Percentiles rank a stretch among this genome's conserved stretches.
phyloP scores from a whole-genome alignment of 176 grass and related monocot genomes.

The Dendrocalamus sinicus region DNA sequence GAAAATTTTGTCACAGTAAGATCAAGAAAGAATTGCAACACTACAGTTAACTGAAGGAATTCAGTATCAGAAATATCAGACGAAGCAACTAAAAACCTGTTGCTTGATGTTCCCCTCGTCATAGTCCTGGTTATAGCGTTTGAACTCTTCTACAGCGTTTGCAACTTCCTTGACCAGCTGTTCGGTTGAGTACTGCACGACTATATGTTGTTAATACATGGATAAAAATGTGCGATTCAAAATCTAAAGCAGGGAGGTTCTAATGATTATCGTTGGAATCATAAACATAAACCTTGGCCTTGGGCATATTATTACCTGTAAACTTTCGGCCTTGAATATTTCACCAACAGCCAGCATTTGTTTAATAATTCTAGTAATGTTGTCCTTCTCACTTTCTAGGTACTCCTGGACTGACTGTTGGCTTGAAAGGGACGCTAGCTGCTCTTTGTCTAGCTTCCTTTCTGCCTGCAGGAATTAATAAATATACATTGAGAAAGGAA shows the following conservation, averaged over 20 bases:
- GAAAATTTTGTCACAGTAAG: neutral
- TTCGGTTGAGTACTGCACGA: constrained; percentile 77
- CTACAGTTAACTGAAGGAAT: constrained; percentile 2
- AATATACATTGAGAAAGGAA: constrained; percentile 44
- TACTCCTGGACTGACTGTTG: constrained; percentile 72
- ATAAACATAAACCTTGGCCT: neutral
- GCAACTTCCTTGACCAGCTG: constrained; percentile 91
- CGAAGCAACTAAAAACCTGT: constrained; percentile 58
- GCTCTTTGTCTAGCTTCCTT: constrained; percentile 83
- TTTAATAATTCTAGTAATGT: constrained; percentile 81
- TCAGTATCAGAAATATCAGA: constrained; percentile 27
- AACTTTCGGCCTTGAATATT: constrained; percentile 92
- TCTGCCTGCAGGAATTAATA: constrained; percentile 64
- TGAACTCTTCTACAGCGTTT: constrained; percentile 81
- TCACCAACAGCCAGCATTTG: constrained; percentile 94
- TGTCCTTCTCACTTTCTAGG: constrained; percentile 77
- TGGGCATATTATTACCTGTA: constrained; percentile 61
- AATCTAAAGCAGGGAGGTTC: constrained; percentile 17
- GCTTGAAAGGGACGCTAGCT: constrained; percentile 74
- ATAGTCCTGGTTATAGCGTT: constrained; percentile 87
- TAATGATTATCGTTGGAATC: neutral
- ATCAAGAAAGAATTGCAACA: neutral
- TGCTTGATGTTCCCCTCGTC: constrained; percentile 79
- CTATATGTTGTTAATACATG: constrained; percentile 40
- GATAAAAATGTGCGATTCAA: neutral